These are phyloP conservation scores for Apiotrichum gracile DNA, from an alignment of 1,284 basidiomycete genomes.

Conservation along the genomic window DNA sequence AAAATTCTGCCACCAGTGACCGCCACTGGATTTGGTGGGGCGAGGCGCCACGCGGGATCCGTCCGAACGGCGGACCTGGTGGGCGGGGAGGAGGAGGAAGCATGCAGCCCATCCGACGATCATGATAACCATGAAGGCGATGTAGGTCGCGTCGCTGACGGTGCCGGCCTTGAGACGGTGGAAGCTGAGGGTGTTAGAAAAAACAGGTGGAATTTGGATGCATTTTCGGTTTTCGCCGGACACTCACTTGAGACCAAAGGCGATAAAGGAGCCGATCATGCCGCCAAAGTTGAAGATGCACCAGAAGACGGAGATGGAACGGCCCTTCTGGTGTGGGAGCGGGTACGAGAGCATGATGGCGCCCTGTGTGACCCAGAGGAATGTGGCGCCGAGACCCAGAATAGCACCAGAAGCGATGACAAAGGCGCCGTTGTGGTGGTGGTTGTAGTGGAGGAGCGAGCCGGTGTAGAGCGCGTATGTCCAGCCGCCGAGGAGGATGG, in stretches of 20 bases:
- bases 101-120: conserved; percentile 14
- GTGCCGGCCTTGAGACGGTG: conserved; percentile 28
- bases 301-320: conserved; percentile 72
- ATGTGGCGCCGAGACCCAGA: conserved; percentile 73
- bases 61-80: conserved; percentile 14
- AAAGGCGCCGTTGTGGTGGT: conserved; percentile 56
- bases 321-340: conserved; percentile 65
- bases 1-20: conserved; percentile 10
- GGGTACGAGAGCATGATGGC: conserved; percentile 77
- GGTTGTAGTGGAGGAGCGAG: conserved; percentile 50
- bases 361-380: conserved; percentile 82
- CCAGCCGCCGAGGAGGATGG: conserved; percentile 19
- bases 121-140: conserved; percentile 24
- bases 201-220: too few relatives aligned
- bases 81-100: conserved; percentile 12
- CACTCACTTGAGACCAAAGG: conserved; percentile 50
- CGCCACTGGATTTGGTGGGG: background rate
- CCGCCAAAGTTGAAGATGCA: conserved; percentile 66
- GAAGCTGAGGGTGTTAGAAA: conserved; percentile 28
- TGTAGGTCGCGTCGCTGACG: conserved; percentile 15
- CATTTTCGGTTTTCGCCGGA: background rate
- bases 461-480: conserved; percentile 22
- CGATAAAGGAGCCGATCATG: conserved; percentile 62
- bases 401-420: conserved; percentile 71
- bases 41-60: conserved; percentile 11